Conservation (phyloP, 225 moss, liverwort and hornwort species). For the Climacium dendroides region DNA sequence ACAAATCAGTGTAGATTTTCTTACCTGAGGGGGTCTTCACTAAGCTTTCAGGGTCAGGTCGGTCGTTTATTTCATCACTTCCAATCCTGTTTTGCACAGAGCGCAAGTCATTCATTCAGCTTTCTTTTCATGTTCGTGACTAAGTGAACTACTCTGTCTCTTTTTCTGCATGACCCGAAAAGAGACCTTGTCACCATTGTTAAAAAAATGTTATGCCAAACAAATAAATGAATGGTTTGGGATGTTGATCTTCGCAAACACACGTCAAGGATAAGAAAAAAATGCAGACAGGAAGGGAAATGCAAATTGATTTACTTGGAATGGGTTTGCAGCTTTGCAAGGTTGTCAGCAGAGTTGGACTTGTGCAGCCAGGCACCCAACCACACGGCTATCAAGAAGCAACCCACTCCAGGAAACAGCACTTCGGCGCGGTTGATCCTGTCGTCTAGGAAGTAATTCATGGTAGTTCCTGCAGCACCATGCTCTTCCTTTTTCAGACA, state of each 20-base stretch:
- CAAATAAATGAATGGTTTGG: not conserved
- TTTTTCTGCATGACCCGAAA: not conserved
- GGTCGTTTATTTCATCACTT: not conserved
- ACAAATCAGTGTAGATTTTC: not conserved
- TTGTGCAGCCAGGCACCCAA: conserved; percentile 67
- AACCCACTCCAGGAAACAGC: conserved; percentile 78
- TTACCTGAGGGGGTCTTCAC: conserved; percentile 2
- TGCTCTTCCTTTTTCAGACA: not conserved
- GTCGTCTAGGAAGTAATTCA: conserved; percentile 46
- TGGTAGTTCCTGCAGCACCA: not conserved
- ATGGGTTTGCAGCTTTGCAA: conserved; percentile 38
- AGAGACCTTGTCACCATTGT: not conserved
- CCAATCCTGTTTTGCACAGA: conserved; percentile 11
- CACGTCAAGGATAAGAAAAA: not conserved
- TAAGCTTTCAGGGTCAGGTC: conserved; percentile 25
- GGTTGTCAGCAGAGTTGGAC: conserved; percentile 59
- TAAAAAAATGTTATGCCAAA: not conserved
- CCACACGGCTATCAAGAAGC: conserved; percentile 75
- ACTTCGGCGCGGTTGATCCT: conserved; percentile 77
- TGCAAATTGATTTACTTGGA: not conserved
- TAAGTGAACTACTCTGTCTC: not conserved
- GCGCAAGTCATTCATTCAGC: not conserved
- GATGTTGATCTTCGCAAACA: not conserved
- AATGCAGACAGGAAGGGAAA: not conserved
- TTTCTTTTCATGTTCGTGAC: not conserved